These are phyloP conservation scores for Chaetoceros tenuissimus DNA, from an alignment of 108 stramenopile species.

Conservation along the genomic window DNA sequence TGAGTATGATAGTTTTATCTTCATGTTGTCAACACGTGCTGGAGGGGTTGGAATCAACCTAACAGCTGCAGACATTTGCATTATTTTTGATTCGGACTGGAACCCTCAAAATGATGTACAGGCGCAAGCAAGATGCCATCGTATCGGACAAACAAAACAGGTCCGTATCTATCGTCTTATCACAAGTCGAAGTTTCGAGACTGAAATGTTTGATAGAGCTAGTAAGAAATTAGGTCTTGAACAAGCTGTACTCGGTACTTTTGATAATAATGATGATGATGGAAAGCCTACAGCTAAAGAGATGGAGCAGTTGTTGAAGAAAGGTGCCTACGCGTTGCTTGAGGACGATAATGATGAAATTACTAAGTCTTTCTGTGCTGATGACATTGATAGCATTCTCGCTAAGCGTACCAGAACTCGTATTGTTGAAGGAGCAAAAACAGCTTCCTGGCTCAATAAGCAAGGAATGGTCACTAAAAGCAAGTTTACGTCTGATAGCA, in stretches of 20 bases:
- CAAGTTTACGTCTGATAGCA: constrained; percentile 65
- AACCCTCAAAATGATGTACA: constrained; percentile 99
- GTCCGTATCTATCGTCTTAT: constrained; percentile 95
- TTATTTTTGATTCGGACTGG: constrained; percentile 86
- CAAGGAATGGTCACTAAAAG: constrained; percentile 76
- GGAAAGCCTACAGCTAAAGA: constrained; percentile 83
- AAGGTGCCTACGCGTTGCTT: constrained; percentile 87
- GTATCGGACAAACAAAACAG: constrained; percentile 97
- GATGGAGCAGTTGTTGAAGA: constrained; percentile 89
- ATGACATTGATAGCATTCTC: constrained; percentile 88
- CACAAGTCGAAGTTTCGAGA: constrained; percentile 95
- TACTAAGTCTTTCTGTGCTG: constrained; percentile 73
- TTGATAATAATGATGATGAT: constrained; percentile 80
- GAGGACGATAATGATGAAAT: constrained; percentile 83
- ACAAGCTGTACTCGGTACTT: constrained; percentile 96
- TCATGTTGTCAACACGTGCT: constrained; percentile 85
- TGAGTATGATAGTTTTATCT: constrained; percentile 82
- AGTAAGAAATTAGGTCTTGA: constrained; percentile 98
- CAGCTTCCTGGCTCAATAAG: constrained; percentile 86
- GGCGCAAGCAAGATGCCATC: constrained; percentile 96
- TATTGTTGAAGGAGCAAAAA: constrained; percentile 86
- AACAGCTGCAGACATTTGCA: constrained; percentile 88
- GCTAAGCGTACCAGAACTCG: constrained; percentile 78
- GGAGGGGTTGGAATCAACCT: constrained; percentile 99
- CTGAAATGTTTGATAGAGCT: constrained; percentile 98